Percentiles rank a stretch among this genome's conserved stretches.
Conservation (phyloP, 495 filamentous ascomycete genomes). For the Mycothermus thermophilus region DNA sequence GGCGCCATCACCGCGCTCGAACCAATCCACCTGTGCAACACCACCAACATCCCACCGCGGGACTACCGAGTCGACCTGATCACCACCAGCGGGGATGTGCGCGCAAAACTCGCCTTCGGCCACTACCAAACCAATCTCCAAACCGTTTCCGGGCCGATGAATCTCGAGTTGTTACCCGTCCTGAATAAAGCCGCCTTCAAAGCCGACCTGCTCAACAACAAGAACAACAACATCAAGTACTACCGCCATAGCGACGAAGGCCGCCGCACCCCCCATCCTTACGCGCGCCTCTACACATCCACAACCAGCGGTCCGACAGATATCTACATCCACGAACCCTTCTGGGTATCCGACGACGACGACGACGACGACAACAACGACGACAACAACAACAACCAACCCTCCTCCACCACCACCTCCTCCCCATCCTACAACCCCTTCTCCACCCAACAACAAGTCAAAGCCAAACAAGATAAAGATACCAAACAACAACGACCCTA, state of each 20-base stretch:
- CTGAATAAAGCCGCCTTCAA: constrained; percentile 16
- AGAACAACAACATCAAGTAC: too few relatives aligned
- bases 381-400: too few relatives aligned
- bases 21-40: background rate
- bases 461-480: too few relatives aligned
- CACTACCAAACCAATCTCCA: constrained; percentile 8
- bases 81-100: constrained; percentile 22
- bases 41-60: constrained; percentile 20
- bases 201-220: too few relatives aligned
- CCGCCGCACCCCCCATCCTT: too few relatives aligned
- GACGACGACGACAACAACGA: background rate
- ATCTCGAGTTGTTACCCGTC: constrained; percentile 24
- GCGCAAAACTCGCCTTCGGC: constrained; percentile 20
- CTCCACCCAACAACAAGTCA: too few relatives aligned
- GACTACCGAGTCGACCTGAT: constrained; percentile 30
- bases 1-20: background rate
- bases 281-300: constrained; percentile 19
- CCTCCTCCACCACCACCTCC: background rate
- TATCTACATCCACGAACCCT: constrained; percentile 21
- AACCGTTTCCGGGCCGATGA: constrained; percentile 17
- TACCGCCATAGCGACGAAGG: too few relatives aligned
- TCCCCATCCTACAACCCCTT: constrained; percentile 1
- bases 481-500: too few relatives aligned
- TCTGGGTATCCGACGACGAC: constrained; percentile 13
- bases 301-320: constrained; percentile 22